Conservation (phyloP, 768 basidiomycete species). For the Lepiota venenata region DNA sequence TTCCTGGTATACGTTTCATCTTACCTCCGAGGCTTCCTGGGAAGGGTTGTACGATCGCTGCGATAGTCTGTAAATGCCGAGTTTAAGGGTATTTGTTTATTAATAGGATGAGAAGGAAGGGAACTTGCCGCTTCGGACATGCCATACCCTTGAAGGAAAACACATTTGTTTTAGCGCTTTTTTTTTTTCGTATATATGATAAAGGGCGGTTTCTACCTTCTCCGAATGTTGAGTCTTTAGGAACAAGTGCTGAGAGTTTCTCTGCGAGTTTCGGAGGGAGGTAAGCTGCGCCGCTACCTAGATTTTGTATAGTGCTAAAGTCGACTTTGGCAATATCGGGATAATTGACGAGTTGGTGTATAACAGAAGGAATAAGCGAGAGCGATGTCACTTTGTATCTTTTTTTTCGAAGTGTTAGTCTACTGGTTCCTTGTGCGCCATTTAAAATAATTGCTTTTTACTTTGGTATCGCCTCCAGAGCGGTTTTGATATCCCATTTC, state of each 20-base stretch:
- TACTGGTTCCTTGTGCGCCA: no score
- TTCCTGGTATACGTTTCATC: slow-evolving; percentile 35
- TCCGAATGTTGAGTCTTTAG: slow-evolving; percentile 26
- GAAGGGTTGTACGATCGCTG: slow-evolving; percentile 39
- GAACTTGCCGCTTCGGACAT: slow-evolving; percentile 64
- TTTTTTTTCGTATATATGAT: no score
- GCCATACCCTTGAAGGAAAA: slow-evolving; percentile 75
- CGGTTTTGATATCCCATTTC: slow-evolving; percentile 54
- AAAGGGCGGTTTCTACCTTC: slow-evolving; percentile 40
- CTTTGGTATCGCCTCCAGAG: slow-evolving; percentile 56
- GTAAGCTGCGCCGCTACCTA: slow-evolving; percentile 62
- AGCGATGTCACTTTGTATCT: slow-evolving; percentile 56
- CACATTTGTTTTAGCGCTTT: no score
- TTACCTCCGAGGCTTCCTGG: slow-evolving; percentile 45
- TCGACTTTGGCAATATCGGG: slow-evolving; percentile 46
- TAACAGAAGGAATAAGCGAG: slow-evolving; percentile 55
- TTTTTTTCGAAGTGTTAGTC: no score
- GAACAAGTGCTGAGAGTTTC: slow-evolving; percentile 35
- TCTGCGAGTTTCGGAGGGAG: slow-evolving; percentile 53
- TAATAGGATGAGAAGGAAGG: background rate
- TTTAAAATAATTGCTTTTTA: slow-evolving; percentile 26
- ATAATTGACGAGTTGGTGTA: slow-evolving; percentile 63
- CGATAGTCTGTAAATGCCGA: slow-evolving; percentile 45
- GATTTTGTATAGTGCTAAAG: slow-evolving; percentile 42
- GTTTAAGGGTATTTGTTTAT: background rate